Percentiles rank a stretch among this genome's conserved stretches.
phyloP scores from a whole-genome alignment of 192 early-diverging fungal genomes.

The Chytriomyces sp. region DNA sequence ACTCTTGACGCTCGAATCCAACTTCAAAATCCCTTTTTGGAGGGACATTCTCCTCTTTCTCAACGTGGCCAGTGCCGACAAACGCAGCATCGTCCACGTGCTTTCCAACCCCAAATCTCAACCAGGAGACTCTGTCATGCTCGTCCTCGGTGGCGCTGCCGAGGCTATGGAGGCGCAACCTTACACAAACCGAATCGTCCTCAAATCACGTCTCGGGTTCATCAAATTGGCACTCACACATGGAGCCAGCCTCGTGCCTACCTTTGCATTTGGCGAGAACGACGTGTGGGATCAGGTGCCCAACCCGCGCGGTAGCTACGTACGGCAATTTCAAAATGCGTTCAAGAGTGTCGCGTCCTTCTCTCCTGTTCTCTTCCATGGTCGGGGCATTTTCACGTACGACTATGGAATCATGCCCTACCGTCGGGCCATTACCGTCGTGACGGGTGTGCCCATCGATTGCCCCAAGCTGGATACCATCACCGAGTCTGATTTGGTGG shows the following conservation, averaged over 20 bases:
- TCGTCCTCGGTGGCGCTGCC: constrained; percentile 90
- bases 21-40: constrained; percentile 85
- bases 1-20: constrained; percentile 79
- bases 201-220: constrained; percentile 73
- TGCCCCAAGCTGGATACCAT: constrained; percentile 60
- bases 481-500: constrained; percentile 57
- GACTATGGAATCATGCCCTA: constrained; percentile 57
- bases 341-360: constrained; percentile 60
- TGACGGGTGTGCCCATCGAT: constrained; percentile 42
- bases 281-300: constrained; percentile 81
- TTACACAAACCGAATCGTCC: constrained; percentile 42
- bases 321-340: constrained; percentile 68
- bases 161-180: constrained; percentile 61
- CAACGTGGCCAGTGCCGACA: constrained; percentile 77
- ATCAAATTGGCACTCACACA: constrained; percentile 83
- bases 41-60: constrained; percentile 78
- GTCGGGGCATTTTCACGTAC: constrained; percentile 88
- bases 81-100: constrained; percentile 75
- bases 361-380: constrained; percentile 69
- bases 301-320: constrained; percentile 63
- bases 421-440: constrained; percentile 40
- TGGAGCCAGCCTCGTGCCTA: constrained; percentile 81
- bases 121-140: constrained; percentile 71
- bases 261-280: constrained; percentile 94
- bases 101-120: constrained; percentile 47